phyloP scores from a whole-genome alignment of 345 rosid genomes.

The Conringia planisiliqua region DNA sequence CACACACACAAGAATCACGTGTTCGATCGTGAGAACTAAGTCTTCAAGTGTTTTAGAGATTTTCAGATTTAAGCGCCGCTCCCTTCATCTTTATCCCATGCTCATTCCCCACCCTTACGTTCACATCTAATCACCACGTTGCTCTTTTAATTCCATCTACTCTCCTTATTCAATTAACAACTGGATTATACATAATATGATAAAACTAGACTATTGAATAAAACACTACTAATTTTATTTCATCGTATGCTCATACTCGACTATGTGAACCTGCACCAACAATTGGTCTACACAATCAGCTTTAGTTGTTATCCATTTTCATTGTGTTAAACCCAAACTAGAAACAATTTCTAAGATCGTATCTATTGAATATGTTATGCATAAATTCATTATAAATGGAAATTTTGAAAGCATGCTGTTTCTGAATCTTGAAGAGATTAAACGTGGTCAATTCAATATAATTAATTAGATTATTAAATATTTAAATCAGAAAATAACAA shows the following conservation, averaged over 20 bases:
- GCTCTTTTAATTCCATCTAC: neutral
- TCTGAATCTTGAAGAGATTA: neutral
- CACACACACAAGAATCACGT: conserved; percentile 31
- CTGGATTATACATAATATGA: neutral
- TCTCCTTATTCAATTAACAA: neutral
- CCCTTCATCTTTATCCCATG: conserved; percentile 36
- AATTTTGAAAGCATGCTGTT: neutral
- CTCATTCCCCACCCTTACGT: neutral
- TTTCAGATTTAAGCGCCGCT: conserved; percentile 33
- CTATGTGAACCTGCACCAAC: neutral
- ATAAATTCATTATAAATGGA: neutral
- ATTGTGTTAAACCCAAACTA: neutral
- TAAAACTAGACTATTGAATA: too few species aligned
- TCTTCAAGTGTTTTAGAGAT: neutral
- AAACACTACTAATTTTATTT: neutral
- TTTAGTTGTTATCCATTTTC: neutral
- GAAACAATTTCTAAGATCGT: neutral
- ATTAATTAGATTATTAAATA: neutral
- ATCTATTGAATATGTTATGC: neutral
- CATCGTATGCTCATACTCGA: neutral
- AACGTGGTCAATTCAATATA: neutral
- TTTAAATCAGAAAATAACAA: neutral
- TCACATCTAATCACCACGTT: conserved; percentile 17
- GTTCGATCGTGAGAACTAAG: conserved; percentile 18
- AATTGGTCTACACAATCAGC: neutral